Conservation (phyloP, 176 grass and related monocot species). For the Bromus sterilis region DNA sequence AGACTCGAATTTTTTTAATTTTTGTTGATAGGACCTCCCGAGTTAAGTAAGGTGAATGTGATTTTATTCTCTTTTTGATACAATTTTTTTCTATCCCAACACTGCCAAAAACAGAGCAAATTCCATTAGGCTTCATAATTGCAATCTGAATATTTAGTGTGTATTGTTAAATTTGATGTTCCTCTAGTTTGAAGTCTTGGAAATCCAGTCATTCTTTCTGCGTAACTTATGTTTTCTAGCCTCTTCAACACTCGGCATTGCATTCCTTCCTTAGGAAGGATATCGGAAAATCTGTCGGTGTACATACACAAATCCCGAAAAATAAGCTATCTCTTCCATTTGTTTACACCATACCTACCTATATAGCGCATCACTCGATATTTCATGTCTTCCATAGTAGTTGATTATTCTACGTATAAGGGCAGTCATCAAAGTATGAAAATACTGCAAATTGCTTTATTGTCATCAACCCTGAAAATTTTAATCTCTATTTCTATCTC, state of each 20-base stretch:
- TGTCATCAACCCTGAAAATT: neutral
- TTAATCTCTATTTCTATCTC: no score
- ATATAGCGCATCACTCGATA: neutral
- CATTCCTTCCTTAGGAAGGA: neutral
- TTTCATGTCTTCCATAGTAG: neutral
- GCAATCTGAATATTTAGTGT: neutral
- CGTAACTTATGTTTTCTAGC: neutral
- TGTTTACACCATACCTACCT: neutral
- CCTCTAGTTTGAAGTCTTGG: neutral
- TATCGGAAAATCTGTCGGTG: neutral
- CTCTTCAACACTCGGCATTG: neutral
- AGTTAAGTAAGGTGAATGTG: neutral
- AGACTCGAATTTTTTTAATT: neutral
- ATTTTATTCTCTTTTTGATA: neutral
- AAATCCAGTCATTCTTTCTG: neutral
- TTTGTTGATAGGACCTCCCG: neutral
- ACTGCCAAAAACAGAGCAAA: neutral
- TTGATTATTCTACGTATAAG: neutral
- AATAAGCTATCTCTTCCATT: neutral
- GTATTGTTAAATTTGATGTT: neutral
- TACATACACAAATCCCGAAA: neutral
- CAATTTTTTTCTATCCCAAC: neutral
- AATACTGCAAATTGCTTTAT: neutral
- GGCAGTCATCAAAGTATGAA: neutral
- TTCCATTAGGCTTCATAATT: neutral